Percentiles rank a stretch among this genome's conserved stretches.
Evolutionary conservation across 2,329 filamentous ascomycete genomes (phyloP).

Genomic region (Cladosporium phlei): DNA sequence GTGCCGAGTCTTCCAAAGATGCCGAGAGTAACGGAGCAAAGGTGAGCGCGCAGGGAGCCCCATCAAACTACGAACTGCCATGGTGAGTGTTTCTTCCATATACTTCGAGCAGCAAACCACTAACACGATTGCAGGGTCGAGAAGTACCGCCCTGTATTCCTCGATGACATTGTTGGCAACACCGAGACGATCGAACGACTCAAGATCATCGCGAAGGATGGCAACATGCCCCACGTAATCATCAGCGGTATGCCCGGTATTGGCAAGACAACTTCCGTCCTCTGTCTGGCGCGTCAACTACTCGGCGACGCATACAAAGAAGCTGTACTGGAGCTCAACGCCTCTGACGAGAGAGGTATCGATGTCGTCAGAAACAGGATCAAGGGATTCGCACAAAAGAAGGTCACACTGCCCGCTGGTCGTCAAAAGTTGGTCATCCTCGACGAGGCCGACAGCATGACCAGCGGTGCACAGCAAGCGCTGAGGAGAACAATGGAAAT

Average conservation of each 20-base stretch:
- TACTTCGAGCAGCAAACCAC: background rate
- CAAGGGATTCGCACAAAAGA: conserved; percentile 98
- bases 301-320: conserved; percentile 94
- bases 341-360: conserved; percentile 92
- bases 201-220: conserved; percentile 97
- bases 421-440: conserved; percentile 96
- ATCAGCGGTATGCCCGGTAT: conserved; percentile 99
- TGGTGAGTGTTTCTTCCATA: conserved; percentile 50
- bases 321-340: conserved; percentile 92
- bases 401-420: conserved; percentile 86
- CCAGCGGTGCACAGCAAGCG: conserved; percentile 90
- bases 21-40: conserved; percentile 41
- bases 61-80: conserved; percentile 67
- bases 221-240: conserved; percentile 98
- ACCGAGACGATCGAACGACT: conserved; percentile 94
- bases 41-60: conserved; percentile 35
- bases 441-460: conserved; percentile 97
- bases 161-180: conserved; percentile 96
- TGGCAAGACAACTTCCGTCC: conserved; percentile 92
- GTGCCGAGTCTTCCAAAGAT: conserved; percentile 47
- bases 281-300: conserved; percentile 87
- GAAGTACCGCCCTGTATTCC: conserved; percentile 91
- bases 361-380: conserved; percentile 96
- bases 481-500: conserved; percentile 97
- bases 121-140: conserved; percentile 66